Evolutionary conservation across 2,329 filamentous ascomycete species (phyloP), one percentile per base, ranked within the genome.

Genomic region (Tolypocladium nubicola): DNA sequence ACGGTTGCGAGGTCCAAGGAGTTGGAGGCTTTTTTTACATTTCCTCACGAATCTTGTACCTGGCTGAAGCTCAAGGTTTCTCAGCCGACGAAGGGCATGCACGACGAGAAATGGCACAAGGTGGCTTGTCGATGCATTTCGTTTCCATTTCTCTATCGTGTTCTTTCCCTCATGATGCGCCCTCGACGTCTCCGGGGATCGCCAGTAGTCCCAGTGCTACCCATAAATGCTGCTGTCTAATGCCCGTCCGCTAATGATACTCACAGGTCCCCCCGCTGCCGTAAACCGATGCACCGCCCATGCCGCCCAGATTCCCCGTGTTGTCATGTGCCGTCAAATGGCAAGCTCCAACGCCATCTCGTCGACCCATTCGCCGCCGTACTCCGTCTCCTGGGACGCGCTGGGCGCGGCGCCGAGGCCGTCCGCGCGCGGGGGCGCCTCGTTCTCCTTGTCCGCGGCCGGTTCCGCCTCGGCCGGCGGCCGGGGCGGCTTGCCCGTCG

Each of bases 351-450:
- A 57, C 1, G 66, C 69, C n/a, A 70, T 59, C 21, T 74, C 70
- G 33, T 74, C 72, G 5, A 73, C 61, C 72, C 72, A 74, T 13
- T 64, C 70, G 3, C 72, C 72, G 7, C 71, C 72, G 21, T 73
- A 74, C 30, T 72, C 70, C 1, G 71, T 66, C 62, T 74, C 72
- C 56, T 73, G 72, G 11, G 71, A 74, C 13, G 63, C 66, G 40
- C 58, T 49, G 1, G 30, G 47, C 10, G 47, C 30, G 30, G 30
- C 30, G 10, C 10, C 47, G 19, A 4, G 56, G 53, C 43, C 21
- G 16, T 38, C 56, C 33, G 26, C 38, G n/a, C 13, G 21, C 43
- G 60, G 33, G 41, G 60, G 63, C 1, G 56, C 54, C 0, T 58
- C 47, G 33, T 66, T 68, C 37, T 71, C 67, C 33, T 71, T 67